Evolutionary conservation across 805 yeast species (phyloP).

Genomic region (Starmerella potacharoeniae): DNA sequence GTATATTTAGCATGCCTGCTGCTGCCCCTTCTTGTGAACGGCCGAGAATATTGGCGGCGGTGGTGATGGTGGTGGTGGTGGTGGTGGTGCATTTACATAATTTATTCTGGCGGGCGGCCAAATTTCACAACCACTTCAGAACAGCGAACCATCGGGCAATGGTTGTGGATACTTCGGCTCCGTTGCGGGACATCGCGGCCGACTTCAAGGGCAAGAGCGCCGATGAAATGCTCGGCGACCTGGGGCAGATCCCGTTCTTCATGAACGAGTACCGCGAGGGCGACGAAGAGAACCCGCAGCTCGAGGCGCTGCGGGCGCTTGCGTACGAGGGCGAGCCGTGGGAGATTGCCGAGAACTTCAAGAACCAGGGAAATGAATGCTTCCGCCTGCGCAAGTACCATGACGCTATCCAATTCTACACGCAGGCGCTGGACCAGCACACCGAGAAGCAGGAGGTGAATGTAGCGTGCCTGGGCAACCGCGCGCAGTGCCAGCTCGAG

Average conservation of each 20-base stretch:
- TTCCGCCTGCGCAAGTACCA: conserved; percentile 59
- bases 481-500: conserved; percentile 88
- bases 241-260: conserved; percentile 82
- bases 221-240: conserved; percentile 64
- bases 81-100: not conserved
- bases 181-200: conserved; percentile 19
- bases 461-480: conserved; percentile 57
- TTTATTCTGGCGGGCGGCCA: not conserved
- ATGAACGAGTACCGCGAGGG: conserved; percentile 65
- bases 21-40: not conserved
- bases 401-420: conserved; percentile 68
- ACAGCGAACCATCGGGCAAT: not conserved
- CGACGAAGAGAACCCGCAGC: conserved; percentile 47
- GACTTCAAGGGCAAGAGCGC: conserved; percentile 44
- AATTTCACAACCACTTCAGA: not conserved
- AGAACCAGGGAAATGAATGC: conserved; percentile 85
- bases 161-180: conserved; percentile 17
- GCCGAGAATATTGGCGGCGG: too few species aligned
- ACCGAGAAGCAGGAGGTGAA: conserved; percentile 17
- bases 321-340: conserved; percentile 94
- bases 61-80: too few species aligned
- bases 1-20: too few species aligned
- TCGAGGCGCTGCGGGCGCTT: conserved; percentile 83
- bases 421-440: conserved; percentile 64
- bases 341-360: conserved; percentile 81